Evolutionary conservation across 352 stramenopile species (phyloP), one percentile per base, ranked within the genome.

Genomic region (Globisporangium heterothallicum): DNA sequence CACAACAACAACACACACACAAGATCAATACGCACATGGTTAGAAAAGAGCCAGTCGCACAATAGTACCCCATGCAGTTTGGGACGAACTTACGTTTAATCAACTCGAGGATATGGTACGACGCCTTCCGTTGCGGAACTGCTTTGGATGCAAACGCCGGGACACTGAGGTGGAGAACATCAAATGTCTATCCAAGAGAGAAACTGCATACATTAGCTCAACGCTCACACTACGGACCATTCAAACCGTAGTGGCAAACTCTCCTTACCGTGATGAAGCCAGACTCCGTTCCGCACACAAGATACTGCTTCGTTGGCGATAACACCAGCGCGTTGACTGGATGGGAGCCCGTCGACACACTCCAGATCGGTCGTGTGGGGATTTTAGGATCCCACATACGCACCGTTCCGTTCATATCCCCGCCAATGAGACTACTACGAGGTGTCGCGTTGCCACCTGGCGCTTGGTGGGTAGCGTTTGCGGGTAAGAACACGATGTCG

Each of bases 311-410:
- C 47, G 75, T 70, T 1, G 49, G 40, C 14, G 72, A 79, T 4
- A 88, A 54, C 5, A 69, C 24, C 3, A 89, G 58, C 0, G 71
- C 58, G 10, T 74, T 88, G 47, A 88, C 67, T 3, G 72, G 63
- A 6, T 75, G 59, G 2, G 69, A 67, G 0, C 70, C 76, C 1
- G 66, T 75, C 6, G 72, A 69, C 25, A 92, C 67, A 14, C 61
- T 72, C 76, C 74, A 92, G 10, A 69, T 47, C 18, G 77, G 76
- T 9, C 70, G 73, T 12, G 63, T 56, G 3, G 78, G 71, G 30
- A 70, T 71, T n/a, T 76, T 63, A 7, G 63, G 27, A 43, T 92
- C 78, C 81, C 81, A 92, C 63, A 84, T 71, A 1, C 81, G 76
- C 29, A 92, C 61, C 14, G 64, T 58, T 32, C 81, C 81, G 49